Conservation (phyloP, 257 asterid genomes). For the Salvia splendens region DNA sequence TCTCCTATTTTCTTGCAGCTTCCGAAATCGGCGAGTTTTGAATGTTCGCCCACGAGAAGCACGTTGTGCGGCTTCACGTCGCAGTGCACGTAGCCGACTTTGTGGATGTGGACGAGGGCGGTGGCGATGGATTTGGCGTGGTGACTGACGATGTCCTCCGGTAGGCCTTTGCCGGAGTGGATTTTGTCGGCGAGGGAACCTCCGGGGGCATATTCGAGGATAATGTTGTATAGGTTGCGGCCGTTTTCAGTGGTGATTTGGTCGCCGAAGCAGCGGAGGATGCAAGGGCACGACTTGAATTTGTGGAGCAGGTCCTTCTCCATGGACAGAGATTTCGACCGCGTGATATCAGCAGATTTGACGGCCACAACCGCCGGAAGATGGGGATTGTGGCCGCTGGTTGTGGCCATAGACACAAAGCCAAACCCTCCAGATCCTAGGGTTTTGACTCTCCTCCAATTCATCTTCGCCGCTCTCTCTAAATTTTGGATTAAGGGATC, state of each 20-base stretch:
- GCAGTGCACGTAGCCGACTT: constrained; percentile 34
- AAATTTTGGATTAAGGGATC: too few relatives aligned
- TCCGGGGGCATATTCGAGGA: constrained; percentile 35
- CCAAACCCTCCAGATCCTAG: constrained; percentile 9
- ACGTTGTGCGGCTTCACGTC: constrained; percentile 35
- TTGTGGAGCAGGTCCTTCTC: constrained; percentile 26
- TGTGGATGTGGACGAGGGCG: constrained; percentile 32
- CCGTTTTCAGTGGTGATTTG: constrained; percentile 30
- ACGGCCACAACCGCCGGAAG: constrained; percentile 22
- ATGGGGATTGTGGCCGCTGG: neutral
- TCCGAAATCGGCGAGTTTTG: constrained; percentile 34
- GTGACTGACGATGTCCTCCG: constrained; percentile 25
- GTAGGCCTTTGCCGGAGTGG: constrained; percentile 8
- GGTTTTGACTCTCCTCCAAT: constrained; percentile 22
- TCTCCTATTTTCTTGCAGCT: neutral
- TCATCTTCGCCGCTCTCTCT: neutral
- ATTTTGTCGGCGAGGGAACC: constrained; percentile 31
- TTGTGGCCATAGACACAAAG: constrained; percentile 18
- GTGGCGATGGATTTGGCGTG: constrained; percentile 22
- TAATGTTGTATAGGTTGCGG: constrained; percentile 28
- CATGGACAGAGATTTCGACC: neutral
- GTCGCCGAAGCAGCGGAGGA: constrained; percentile 30
- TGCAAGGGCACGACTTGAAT: constrained; percentile 12
- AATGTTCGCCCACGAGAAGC: constrained; percentile 16
- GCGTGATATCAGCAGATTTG: constrained; percentile 16